phyloP scores from a whole-genome alignment of 805 yeast genomes.

The Kazachstania viticola region DNA sequence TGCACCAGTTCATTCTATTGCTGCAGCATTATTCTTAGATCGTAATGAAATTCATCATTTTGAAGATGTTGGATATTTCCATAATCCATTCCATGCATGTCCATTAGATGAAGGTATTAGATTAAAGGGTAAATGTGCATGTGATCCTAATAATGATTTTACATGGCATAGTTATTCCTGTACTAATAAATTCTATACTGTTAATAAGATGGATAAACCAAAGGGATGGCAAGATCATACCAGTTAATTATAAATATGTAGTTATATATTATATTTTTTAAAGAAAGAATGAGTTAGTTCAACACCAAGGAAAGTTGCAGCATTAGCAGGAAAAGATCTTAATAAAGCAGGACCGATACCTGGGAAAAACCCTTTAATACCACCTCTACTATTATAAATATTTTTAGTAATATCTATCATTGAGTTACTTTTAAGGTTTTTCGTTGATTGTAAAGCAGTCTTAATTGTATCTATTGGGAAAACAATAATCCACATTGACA shows the following conservation, averaged over 20 bases:
- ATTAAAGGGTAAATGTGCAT: constrained; percentile 52
- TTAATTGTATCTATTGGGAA: constrained; percentile 96
- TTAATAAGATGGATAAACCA: constrained; percentile 48
- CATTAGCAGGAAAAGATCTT: constrained; percentile 95
- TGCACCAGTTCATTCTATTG: constrained; percentile 86
- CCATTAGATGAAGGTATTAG: constrained; percentile 58
- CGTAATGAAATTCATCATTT: constrained; percentile 67
- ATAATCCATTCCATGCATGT: constrained; percentile 71
- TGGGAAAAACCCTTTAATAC: constrained; percentile 88
- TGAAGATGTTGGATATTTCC: constrained; percentile 76
- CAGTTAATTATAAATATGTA: neutral
- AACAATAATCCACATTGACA: constrained; percentile 91
- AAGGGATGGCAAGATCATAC: constrained; percentile 46
- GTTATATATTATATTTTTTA: constrained; percentile 23
- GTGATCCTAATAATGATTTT: constrained; percentile 60
- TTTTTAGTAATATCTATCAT: constrained; percentile 54
- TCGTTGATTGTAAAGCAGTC: constrained; percentile 31
- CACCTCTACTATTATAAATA: constrained; percentile 59
- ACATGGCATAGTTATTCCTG: constrained; percentile 70
- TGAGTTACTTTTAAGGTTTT: constrained; percentile 31
- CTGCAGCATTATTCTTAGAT: constrained; percentile 67
- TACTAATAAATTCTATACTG: constrained; percentile 48
- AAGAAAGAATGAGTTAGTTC: constrained; percentile 52
- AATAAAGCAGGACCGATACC: constrained; percentile 93
- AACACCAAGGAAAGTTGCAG: constrained; percentile 96